Base-by-base conservation (phyloP, 495 filamentous ascomycete genomes). In the Trypethelium eluteriae region DNA sequence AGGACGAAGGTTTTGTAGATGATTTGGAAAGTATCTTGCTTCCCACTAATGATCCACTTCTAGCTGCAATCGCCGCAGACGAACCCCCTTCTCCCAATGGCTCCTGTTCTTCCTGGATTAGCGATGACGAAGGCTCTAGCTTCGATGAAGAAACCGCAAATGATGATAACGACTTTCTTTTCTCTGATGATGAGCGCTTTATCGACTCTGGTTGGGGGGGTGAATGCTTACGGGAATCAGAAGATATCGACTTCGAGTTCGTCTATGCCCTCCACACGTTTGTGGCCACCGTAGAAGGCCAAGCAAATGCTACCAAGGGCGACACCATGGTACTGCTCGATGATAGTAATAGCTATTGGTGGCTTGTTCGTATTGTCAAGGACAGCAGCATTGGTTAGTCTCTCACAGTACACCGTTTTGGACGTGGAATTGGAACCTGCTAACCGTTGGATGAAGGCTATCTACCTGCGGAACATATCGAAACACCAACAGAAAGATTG, bases 301-400 rank as follows among this genome's bases (percentile, higher is more conserved):
- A 99, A 77, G 94, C 94, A 66, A 98, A 98, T 81, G 94, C 94
- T 59, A 91, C 90, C 10, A 99, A 99, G 80, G 94, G 94, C 39
- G 94, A 99, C 73, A 97, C 93, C 16, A 99, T 99, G 94, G 92
- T 97, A n/a, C 85, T 99, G 49, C 84, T 99, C n/a, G 94, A 98
- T 75, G 94, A 99, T 72, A 96, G 91, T 75, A 99, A 99, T 79
- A 96, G 92, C 76, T 99, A 99, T 75, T 99, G 94, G 94, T 99
- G 94, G 94, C 85, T 99, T 47, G 94, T 99, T 14, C 84, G 93
- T 63, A 91, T 99, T 25, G 92, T 96, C 12, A 96, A 97, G 77
- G 95, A 98, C 76, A 92, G 88, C 73, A 97, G 92, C 73, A 98
- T 98, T 76, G 94, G 93, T 96, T 80, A 44, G 86, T 68, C 53